These are phyloP conservation scores for Ceratocystis colombiana DNA, from an alignment of 2,329 filamentous ascomycete genomes.

Conservation along the genomic window DNA sequence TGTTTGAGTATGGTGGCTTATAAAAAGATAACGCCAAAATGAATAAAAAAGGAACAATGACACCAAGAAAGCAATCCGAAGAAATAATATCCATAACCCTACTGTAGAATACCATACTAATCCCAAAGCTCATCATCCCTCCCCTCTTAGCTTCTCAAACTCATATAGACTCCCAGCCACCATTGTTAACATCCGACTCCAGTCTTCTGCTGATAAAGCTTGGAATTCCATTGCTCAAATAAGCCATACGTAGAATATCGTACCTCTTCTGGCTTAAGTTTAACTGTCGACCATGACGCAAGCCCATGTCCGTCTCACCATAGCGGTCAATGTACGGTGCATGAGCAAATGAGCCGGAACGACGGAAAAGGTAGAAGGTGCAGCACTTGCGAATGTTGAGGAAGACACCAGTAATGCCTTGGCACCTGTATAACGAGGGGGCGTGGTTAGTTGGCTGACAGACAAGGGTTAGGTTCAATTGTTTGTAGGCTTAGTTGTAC, in stretches of 20 bases:
- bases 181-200: conserved; percentile 93
- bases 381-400: conserved; percentile 96
- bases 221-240: conserved; percentile 77
- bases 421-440: conserved; percentile 51
- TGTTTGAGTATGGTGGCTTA: not conserved
- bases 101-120: not conserved
- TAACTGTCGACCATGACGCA: conserved; percentile 77
- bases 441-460: conserved; percentile 16
- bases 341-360: conserved; percentile 70
- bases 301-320: conserved; percentile 86
- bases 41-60: not conserved
- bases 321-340: conserved; percentile 94
- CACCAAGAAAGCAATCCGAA: not conserved
- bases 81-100: not conserved
- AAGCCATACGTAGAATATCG: conserved; percentile 75
- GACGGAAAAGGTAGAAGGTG: conserved; percentile 73
- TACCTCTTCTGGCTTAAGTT: conserved; percentile 92
- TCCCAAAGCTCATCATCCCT: not conserved
- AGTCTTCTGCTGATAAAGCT: conserved; percentile 81
- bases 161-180: conserved; percentile 83
- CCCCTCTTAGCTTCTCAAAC: not conserved
- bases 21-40: not conserved
- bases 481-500: conserved; percentile 31
- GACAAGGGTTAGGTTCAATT: not conserved
- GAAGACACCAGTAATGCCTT: conserved; percentile 82